Base-by-base conservation (phyloP, 2,329 filamentous ascomycete species). In the Alternaria brassicae region DNA sequence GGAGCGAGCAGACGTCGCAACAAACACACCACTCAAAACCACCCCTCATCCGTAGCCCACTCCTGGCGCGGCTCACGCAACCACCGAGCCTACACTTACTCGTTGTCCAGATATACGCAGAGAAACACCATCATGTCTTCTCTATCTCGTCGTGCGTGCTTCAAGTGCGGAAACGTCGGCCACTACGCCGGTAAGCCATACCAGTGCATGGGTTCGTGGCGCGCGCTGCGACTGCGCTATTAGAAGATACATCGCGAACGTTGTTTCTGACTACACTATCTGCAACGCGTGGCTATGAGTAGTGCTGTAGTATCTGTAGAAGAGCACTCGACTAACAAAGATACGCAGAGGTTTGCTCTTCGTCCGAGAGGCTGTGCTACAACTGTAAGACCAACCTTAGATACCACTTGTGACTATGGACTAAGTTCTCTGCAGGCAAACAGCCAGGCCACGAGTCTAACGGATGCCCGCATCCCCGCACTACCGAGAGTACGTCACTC, bases 341-440 rank as follows among this genome's bases (percentile, higher is more conserved):
- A 57, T 36, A 13, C 53, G 51, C 77, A 86, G 93, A 98, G 86
- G 93, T 97, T 71, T 99, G 95, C 90, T 95, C 94, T 63, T 97
- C 94, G 61, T 91, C 93, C 61, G 94, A 99, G 86, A 92, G 95
- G 77, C 91, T 99, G 76, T 99, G 95, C 90, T 99, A 99, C 85
- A 99, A 99, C 86, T 99, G 95, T 93, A 85, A 80, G 89, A 82
- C 65, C 2, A 9, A 39, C 27, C 57, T 21, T 44, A 28, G 36
- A 56, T 58, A 41, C 27, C 21, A 34, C 51, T 40, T 49, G 45
- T 60, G 42, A 59, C 17, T 56, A 51, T 32, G 58, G 55, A 55
- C 65, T 69, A 52, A 63, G 27, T 21, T 15, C 6, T 21, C 3
- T 13, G 57, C 63, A 89, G 88, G 88, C 88, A 94, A 94, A 85